These are phyloP conservation scores for Tuber borchii DNA, from an alignment of 495 filamentous ascomycete species.

Conservation along the genomic window DNA sequence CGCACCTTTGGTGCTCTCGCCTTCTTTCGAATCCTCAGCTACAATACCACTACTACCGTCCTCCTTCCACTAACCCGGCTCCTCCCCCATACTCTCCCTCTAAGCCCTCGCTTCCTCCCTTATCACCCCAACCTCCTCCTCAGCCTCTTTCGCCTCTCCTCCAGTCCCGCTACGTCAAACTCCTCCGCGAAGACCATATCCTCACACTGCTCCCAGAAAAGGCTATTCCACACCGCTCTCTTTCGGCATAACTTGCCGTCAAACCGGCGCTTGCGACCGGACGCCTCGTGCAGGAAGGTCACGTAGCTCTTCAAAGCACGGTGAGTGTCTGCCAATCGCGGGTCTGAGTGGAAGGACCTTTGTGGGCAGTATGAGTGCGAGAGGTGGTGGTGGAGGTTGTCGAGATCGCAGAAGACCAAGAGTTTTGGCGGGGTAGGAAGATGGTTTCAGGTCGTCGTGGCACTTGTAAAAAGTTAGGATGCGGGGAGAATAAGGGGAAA, in stretches of 20 bases:
- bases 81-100: not conserved
- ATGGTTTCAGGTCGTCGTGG: slow-evolving; percentile 42
- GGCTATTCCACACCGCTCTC: not conserved
- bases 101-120: not conserved
- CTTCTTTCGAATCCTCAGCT: not conserved
- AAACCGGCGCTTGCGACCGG: slow-evolving; percentile 6
- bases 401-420: slow-evolving; percentile 39
- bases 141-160: not conserved
- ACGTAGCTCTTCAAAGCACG: slow-evolving; percentile 19
- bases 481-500: not conserved
- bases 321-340: slow-evolving; percentile 3
- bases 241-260: slow-evolving; percentile 14
- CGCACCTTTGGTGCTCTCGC: not conserved
- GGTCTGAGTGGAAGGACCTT: not conserved
- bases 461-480: slow-evolving; percentile 14
- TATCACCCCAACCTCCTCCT: not conserved
- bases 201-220: not conserved
- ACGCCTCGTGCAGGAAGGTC: slow-evolving; percentile 7
- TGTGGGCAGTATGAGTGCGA: slow-evolving; percentile 26
- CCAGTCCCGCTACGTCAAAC: not conserved
- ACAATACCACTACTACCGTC: not conserved
- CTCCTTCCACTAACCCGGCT: not conserved
- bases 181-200: not conserved
- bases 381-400: slow-evolving; percentile 36
- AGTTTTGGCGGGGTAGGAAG: slow-evolving; percentile 16